Percentiles rank a stretch among this genome's conserved stretches.
These are phyloP conservation scores for Pisolithus microcarpus DNA, from an alignment of 768 basidiomycete species.

Conservation along the genomic window DNA sequence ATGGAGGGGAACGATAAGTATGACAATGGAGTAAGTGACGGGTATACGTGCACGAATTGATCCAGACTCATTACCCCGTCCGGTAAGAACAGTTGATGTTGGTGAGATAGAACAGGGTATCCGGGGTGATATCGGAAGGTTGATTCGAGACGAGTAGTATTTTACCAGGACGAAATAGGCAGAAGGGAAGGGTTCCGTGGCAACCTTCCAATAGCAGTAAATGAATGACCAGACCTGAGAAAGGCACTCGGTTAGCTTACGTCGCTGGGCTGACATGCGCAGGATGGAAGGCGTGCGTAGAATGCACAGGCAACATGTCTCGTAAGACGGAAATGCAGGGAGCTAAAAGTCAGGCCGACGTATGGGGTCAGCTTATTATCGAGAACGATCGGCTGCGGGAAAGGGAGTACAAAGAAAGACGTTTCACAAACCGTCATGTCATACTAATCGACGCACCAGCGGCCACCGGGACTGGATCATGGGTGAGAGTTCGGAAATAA, in stretches of 20 bases:
- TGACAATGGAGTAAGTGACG: not conserved
- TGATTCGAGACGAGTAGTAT: constrained; percentile 4
- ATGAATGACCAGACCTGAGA: constrained; percentile 2
- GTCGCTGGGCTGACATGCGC: constrained; percentile 13
- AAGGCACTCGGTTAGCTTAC: constrained; percentile 15
- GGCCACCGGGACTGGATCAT: not conserved
- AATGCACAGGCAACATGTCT: constrained; percentile 3
- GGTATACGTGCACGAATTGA: constrained; percentile 7
- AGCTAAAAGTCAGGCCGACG: constrained; percentile 3
- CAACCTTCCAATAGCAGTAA: constrained; percentile 7
- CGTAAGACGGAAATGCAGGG: constrained; percentile 10
- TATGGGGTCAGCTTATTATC: not conserved
- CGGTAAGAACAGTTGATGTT: constrained; percentile 1
- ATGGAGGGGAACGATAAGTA: constrained; percentile 17
- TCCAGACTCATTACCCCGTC: not conserved
- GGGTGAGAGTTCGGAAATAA: not conserved
- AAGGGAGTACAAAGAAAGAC: not conserved
- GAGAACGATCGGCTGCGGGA: not conserved
- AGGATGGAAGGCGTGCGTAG: constrained; percentile 6
- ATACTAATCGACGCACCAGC: not conserved
- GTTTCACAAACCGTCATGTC: too few relatives aligned
- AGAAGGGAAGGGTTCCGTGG: constrained; percentile 3
- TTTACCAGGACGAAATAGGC: constrained; percentile 9
- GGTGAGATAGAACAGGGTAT: constrained; percentile 12
- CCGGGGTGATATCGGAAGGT: constrained; percentile 18